Percentiles rank a stretch among this genome's conserved stretches.
Conservation (phyloP, 345 rosid genomes). For the Lenwebbia sp. region DNA sequence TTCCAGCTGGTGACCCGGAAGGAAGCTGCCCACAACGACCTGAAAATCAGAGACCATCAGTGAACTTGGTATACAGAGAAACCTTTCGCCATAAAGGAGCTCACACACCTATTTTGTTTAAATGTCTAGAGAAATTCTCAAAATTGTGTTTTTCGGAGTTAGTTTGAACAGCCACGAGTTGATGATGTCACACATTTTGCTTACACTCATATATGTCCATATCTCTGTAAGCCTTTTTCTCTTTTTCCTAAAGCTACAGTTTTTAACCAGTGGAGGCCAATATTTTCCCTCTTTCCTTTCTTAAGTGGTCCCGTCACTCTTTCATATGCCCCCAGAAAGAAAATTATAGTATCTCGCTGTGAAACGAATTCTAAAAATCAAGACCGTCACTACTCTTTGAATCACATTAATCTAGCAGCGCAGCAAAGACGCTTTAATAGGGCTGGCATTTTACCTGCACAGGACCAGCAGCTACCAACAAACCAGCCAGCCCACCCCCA, state of each 20-base stretch:
- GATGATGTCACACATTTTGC: neutral
- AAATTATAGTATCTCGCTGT: neutral
- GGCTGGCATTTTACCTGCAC: slow-evolving; percentile 49
- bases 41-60: slow-evolving; percentile 7
- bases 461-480: slow-evolving; percentile 84
- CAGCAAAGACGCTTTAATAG: neutral
- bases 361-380: neutral
- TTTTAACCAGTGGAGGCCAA: neutral
- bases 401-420: neutral
- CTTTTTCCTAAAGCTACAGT: neutral
- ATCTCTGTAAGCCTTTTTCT: neutral
- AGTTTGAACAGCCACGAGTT: neutral
- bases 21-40: slow-evolving; percentile 76
- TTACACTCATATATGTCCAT: neutral
- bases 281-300: neutral
- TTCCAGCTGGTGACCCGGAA: slow-evolving; percentile 63
- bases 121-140: neutral
- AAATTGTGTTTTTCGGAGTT: neutral
- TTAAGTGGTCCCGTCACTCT: neutral
- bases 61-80: neutral
- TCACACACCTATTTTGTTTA: neutral
- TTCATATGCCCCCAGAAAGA: neutral
- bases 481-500: slow-evolving; percentile 91
- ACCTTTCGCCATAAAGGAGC: neutral
- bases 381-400: neutral